A percentile compares a stretch with the other conserved stretches of the same genome.
Conservation (phyloP, 805 yeast genomes). For the Kazachstania bromeliacearum region DNA sequence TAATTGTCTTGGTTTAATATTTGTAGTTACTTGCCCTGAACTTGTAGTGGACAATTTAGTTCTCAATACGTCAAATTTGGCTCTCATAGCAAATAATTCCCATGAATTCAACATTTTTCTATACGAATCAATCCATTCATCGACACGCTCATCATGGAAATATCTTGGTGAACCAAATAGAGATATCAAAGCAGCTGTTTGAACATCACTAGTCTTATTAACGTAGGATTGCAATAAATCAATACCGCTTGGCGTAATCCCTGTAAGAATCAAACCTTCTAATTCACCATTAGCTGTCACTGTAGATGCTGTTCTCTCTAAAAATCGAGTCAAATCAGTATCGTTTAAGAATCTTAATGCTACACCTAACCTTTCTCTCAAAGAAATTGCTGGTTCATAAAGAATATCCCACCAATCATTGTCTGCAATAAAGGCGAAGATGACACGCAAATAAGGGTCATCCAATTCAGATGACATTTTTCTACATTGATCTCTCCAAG, state of each 20-base stretch:
- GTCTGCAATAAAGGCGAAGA: slow-evolving; percentile 88
- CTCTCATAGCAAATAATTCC: slow-evolving; percentile 68
- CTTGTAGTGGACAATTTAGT: slow-evolving; percentile 50
- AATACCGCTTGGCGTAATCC: slow-evolving; percentile 79
- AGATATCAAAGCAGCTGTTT: slow-evolving; percentile 77
- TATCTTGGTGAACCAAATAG: slow-evolving; percentile 79
- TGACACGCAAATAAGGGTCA: slow-evolving; percentile 81
- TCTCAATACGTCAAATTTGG: slow-evolving; percentile 75
- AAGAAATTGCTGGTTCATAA: slow-evolving; percentile 80
- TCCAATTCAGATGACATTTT: slow-evolving; percentile 79
- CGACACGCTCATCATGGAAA: slow-evolving; percentile 62
- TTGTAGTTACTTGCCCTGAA: slow-evolving; percentile 38
- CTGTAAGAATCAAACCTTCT: slow-evolving; percentile 85
- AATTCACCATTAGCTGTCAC: slow-evolving; percentile 75
- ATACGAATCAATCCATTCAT: slow-evolving; percentile 70
- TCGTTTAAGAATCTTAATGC: slow-evolving; percentile 82
- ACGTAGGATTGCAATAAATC: slow-evolving; percentile 79
- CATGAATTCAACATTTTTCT: slow-evolving; percentile 65
- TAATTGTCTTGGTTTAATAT: slow-evolving; percentile 60
- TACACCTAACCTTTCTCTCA: slow-evolving; percentile 82
- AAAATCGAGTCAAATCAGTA: slow-evolving; percentile 61
- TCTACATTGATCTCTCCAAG: slow-evolving; percentile 93
- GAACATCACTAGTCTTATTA: slow-evolving; percentile 82
- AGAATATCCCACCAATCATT: slow-evolving; percentile 94
- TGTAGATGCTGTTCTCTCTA: slow-evolving; percentile 57